Conservation (phyloP, 768 basidiomycete species). For the Termitomyces sp. region DNA sequence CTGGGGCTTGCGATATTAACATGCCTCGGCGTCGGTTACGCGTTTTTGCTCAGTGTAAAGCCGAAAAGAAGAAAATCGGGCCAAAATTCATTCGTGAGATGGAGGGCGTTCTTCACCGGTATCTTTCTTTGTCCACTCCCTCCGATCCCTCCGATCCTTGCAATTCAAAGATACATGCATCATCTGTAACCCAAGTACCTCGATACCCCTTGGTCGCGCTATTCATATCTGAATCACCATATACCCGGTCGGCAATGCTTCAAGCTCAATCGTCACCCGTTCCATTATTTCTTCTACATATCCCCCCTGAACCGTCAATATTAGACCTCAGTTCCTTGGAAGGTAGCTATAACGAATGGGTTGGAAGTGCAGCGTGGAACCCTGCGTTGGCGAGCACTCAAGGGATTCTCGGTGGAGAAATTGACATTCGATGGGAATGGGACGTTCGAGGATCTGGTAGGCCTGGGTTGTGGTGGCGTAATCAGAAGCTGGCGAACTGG, state of each 20-base stretch:
- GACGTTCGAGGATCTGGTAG: slow-evolving; percentile 24
- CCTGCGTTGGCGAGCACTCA: slow-evolving; percentile 48
- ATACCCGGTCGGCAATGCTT: slow-evolving; percentile 63
- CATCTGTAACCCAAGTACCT: background rate
- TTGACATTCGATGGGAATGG: slow-evolving; percentile 69
- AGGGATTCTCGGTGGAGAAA: slow-evolving; percentile 52
- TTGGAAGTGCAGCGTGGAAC: slow-evolving; percentile 64
- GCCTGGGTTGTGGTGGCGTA: slow-evolving; percentile 40
- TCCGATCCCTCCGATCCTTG: background rate
- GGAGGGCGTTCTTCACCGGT: slow-evolving; percentile 77
- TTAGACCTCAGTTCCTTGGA: background rate
- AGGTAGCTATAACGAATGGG: slow-evolving; percentile 9
- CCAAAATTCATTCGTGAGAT: slow-evolving; percentile 83
- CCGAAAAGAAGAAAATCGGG: slow-evolving; percentile 74
- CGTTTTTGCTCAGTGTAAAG: slow-evolving; percentile 87
- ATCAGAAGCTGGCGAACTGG: slow-evolving; percentile 30
- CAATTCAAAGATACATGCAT: background rate
- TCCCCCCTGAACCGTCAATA: slow-evolving; percentile 42
- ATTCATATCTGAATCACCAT: slow-evolving; percentile 75
- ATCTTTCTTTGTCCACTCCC: slow-evolving; percentile 21
- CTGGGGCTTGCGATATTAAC: slow-evolving; percentile 2
- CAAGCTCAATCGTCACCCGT: slow-evolving; percentile 70
- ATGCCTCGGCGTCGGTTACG: slow-evolving; percentile 50
- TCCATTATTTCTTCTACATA: slow-evolving; percentile 74
- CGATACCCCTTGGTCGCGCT: slow-evolving; percentile 54